Conservation (phyloP, 495 filamentous ascomycete genomes). For the Amorphotheca resinae region DNA sequence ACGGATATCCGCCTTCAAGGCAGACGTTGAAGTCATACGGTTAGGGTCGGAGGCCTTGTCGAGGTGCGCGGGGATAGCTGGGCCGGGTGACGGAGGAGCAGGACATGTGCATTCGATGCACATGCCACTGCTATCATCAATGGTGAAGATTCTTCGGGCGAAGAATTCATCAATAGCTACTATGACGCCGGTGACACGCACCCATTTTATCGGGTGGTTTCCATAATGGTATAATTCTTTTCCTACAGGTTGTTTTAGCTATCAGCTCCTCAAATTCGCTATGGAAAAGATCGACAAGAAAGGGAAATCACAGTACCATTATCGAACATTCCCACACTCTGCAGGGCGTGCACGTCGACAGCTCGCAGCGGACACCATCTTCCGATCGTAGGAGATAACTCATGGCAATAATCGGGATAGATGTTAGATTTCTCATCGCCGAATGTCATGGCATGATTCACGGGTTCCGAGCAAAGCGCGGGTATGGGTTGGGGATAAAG, state of each 20-base stretch:
- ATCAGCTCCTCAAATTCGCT: not conserved
- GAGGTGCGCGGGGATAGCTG: not conserved
- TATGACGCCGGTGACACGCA: slow-evolving; percentile 63
- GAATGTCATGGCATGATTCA: slow-evolving; percentile 19
- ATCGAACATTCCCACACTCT: slow-evolving; percentile 44
- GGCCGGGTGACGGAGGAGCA: not conserved
- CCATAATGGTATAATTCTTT: slow-evolving; percentile 70
- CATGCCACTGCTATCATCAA: slow-evolving; percentile 80
- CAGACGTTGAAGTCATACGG: not conserved
- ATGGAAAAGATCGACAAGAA: not conserved
- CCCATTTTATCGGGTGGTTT: slow-evolving; percentile 86
- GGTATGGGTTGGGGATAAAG: no score
- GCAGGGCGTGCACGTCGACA: slow-evolving; percentile 52
- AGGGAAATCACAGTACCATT: slow-evolving; percentile 37
- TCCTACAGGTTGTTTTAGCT: slow-evolving; percentile 1
- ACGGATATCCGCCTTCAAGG: not conserved
- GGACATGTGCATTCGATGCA: slow-evolving; percentile 45
- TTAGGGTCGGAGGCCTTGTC: not conserved
- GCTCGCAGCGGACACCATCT: slow-evolving; percentile 71
- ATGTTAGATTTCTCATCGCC: slow-evolving; percentile 25
- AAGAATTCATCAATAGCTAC: slow-evolving; percentile 59
- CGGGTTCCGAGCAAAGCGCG: not conserved
- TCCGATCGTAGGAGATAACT: slow-evolving; percentile 68
- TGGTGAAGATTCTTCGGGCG: slow-evolving; percentile 46
- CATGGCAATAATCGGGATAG: slow-evolving; percentile 80